Evolutionary conservation across 305 asterid genomes (phyloP), one percentile per base, ranked within the genome.

Genomic region (Ilex paraguariensis): DNA sequence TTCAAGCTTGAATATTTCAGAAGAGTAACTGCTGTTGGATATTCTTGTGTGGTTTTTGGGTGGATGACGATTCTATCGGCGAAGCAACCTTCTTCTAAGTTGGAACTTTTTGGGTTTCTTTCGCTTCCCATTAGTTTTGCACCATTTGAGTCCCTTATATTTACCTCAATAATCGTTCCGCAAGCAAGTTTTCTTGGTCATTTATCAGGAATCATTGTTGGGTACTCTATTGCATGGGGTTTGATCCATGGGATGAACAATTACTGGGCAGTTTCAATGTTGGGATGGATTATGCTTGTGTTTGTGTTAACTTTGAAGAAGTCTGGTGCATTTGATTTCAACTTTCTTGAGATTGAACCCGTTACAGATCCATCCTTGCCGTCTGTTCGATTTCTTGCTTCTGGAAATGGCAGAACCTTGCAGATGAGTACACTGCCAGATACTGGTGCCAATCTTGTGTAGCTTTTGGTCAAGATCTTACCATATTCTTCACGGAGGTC

Each of bases 111-210:
- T 45, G 98, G 97, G 75, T 67, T 92, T 75, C 91, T 92, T 31
- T 92, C 97, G 0, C 95, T 89, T 58, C 98, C 97, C 6, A 92
- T 92, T 64, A 89, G 95, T 71, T 89, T 87, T 64, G 98, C 97
- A 0, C 98, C 98, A 0, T 92, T 92, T 64, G 98, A 92, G 61
- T 89, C 95, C 5, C 95, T 92, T 30, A 80, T 92, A 50, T 92
- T 92, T 66, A 89, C 98, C 14, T 87, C 98, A 31, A 92, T 92
- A 10, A 89, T 92, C 51, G 97, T 92, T 66, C 98, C 98, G 3
- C 98, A 89, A 77, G 98, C 97, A 0, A 92, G 97, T 76, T 92
- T 92, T 77, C 70, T 92, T 44, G 97, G 98, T 62, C 98, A 92
- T 86, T 74, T 92, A 36, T 84, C 97, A 0, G 98, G 98, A 44